Evolutionary conservation across 495 filamentous ascomycete species (phyloP).

Genomic region (Aspergillus leporis): DNA sequence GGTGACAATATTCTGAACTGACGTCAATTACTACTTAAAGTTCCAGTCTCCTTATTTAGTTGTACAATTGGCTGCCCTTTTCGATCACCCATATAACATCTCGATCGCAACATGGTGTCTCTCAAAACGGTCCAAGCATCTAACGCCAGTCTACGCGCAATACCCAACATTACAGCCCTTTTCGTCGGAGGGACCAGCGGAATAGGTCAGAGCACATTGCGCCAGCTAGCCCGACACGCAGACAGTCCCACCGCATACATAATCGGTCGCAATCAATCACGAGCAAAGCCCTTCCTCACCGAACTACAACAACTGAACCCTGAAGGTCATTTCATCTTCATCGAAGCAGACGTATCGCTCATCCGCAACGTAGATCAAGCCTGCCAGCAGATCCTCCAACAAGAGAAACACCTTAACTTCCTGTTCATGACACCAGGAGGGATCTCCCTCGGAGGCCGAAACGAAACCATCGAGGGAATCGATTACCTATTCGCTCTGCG

Average conservation of each 20-base stretch:
- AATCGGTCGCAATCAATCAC: constrained; percentile 30
- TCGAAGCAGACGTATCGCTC: constrained; percentile 52
- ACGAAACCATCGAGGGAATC: constrained; percentile 30
- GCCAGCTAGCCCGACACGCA: constrained; percentile 31
- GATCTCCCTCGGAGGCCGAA: constrained; percentile 15
- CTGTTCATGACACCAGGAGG: constrained; percentile 44
- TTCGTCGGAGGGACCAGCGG: constrained; percentile 44
- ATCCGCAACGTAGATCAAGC: constrained; percentile 57
- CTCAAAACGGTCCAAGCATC: constrained; percentile 23
- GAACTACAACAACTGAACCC: constrained; percentile 52
- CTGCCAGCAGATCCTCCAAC: constrained; percentile 50
- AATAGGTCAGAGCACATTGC: constrained; percentile 38
- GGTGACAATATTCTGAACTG: no score
- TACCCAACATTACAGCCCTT: constrained; percentile 26
- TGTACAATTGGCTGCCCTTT: no score
- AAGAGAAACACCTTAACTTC: constrained; percentile 55
- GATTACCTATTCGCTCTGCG: constrained; percentile 30
- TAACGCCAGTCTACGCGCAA: constrained; percentile 19
- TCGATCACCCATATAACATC: no score
- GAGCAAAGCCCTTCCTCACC: constrained; percentile 43
- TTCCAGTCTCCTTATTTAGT: no score
- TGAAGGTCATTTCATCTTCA: constrained; percentile 50
- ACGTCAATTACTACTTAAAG: no score
- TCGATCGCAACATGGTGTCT: constrained; percentile 17
- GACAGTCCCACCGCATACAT: constrained; percentile 34